phyloP scores from a whole-genome alignment of 352 stramenopile species.

The Globisporangium lucens region DNA sequence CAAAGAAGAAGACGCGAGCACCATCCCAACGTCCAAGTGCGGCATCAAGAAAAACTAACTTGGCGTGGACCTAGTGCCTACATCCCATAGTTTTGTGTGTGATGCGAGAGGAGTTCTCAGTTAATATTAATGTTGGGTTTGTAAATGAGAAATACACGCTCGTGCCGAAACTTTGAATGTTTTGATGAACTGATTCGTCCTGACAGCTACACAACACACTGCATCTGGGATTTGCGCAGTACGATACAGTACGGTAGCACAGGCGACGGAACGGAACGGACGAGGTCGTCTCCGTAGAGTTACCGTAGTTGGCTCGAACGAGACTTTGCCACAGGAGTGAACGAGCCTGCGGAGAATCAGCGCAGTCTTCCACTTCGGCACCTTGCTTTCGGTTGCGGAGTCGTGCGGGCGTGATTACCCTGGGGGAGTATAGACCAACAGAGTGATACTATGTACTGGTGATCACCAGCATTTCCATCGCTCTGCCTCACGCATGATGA shows the following conservation, averaged over 20 bases:
- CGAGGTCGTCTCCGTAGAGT: no score
- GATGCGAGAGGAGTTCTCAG: not conserved
- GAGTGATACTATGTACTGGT: no score
- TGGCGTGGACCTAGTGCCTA: not conserved
- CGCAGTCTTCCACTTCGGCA: no score
- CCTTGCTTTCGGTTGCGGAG: no score
- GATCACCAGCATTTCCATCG: not conserved
- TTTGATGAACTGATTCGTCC: not conserved
- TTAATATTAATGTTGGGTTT: not conserved
- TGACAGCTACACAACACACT: not conserved
- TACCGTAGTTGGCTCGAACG: not conserved
- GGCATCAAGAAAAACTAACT: conserved; percentile 18
- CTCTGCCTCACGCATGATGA: not conserved
- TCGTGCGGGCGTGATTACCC: not conserved
- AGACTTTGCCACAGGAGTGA: not conserved
- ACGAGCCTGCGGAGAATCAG: not conserved
- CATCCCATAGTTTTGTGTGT: not conserved
- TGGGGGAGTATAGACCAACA: not conserved
- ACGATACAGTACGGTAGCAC: no score
- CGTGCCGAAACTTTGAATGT: not conserved
- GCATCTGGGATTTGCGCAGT: not conserved
- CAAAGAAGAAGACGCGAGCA: conserved; percentile 6
- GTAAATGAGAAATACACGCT: not conserved
- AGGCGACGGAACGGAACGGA: no score
- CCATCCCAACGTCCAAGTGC: conserved; percentile 13